phyloP scores from a whole-genome alignment of 805 yeast species.

The Hermanozyma aechmeae region DNA sequence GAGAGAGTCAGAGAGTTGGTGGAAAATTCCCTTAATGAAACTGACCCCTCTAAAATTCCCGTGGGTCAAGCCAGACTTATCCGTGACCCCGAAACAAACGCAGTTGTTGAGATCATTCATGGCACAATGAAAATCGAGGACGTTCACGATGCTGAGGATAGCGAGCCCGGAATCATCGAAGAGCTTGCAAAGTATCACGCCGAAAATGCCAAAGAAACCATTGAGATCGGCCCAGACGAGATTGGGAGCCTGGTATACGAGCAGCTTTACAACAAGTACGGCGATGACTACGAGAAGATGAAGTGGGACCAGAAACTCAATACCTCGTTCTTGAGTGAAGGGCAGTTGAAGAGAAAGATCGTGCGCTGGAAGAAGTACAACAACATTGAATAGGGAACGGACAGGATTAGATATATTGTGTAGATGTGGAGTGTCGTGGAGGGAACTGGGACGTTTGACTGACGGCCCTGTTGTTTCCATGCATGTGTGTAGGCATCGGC shows the following conservation, averaged over 20 bases:
- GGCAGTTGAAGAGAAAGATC: conserved; percentile 69
- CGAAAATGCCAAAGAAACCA: conserved; percentile 21
- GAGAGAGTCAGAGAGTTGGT: conserved; percentile 10
- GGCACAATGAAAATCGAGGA: conserved; percentile 46
- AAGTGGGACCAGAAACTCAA: conserved; percentile 85
- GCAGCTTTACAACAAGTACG: conserved; percentile 62
- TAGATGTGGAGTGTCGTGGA: too few species aligned
- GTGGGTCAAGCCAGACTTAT: conserved; percentile 73
- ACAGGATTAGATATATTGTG: too few species aligned
- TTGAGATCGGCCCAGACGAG: conserved; percentile 51
- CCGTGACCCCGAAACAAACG: conserved; percentile 56
- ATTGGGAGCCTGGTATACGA: conserved; percentile 71
- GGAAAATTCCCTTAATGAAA: conserved; percentile 34
- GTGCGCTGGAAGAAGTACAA: conserved; percentile 57
- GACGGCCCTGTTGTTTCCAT: too few species aligned
- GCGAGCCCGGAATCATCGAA: conserved; percentile 43
- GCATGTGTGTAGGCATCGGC: too few species aligned
- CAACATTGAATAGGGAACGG: too few species aligned
- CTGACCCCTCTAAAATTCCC: conserved; percentile 54
- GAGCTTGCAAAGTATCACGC: conserved; percentile 53
- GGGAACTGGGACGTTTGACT: too few species aligned
- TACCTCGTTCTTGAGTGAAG: conserved; percentile 74
- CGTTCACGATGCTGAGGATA: conserved; percentile 2
- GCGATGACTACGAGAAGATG: conserved; percentile 85
- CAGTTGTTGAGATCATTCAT: conserved; percentile 57